These are phyloP conservation scores for Eutrema salsugineum DNA, from an alignment of 441 rosid genomes.

Conservation along the genomic window DNA sequence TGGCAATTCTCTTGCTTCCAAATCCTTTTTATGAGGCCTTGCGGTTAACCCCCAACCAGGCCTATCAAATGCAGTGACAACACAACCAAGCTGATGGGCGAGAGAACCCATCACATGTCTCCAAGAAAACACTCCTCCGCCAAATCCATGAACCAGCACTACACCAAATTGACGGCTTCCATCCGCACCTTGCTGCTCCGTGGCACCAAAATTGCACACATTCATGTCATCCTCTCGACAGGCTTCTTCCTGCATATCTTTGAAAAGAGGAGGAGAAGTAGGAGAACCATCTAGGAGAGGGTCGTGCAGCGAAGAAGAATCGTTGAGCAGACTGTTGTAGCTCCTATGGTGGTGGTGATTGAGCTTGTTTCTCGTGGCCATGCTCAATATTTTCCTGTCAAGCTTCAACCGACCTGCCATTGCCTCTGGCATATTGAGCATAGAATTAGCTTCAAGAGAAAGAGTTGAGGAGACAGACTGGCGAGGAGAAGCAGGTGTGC, in stretches of 20 bases:
- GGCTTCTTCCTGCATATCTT: slow-evolving; percentile 65
- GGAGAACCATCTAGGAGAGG: slow-evolving; percentile 72
- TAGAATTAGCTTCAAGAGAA: slow-evolving; percentile 44
- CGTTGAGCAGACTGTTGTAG: slow-evolving; percentile 70
- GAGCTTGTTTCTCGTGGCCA: slow-evolving; percentile 46
- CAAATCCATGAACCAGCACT: slow-evolving; percentile 91
- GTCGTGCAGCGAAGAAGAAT: slow-evolving; percentile 67
- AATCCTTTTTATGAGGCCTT: slow-evolving; percentile 64
- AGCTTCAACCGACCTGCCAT: slow-evolving; percentile 59
- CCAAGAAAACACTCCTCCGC: slow-evolving; percentile 98
- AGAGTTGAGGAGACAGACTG: slow-evolving; percentile 48
- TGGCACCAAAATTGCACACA: slow-evolving; percentile 30
- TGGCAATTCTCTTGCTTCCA: slow-evolving; percentile 79
- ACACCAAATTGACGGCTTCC: slow-evolving; percentile 64
- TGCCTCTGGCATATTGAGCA: slow-evolving; percentile 50
- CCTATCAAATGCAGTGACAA: slow-evolving; percentile 90
- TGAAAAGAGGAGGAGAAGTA: slow-evolving; percentile 52
- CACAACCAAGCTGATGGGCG: slow-evolving; percentile 71
- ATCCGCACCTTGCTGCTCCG: slow-evolving; percentile 39
- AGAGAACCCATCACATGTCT: slow-evolving; percentile 90
- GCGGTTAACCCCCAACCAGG: slow-evolving; percentile 99
- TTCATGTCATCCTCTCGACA: slow-evolving; percentile 36
- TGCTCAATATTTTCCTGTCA: slow-evolving; percentile 52
- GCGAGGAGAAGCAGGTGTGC: slow-evolving; percentile 59
- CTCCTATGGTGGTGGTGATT: slow-evolving; percentile 73